phyloP scores from a whole-genome alignment of 768 basidiomycete species.

The Mycena vitilis region DNA sequence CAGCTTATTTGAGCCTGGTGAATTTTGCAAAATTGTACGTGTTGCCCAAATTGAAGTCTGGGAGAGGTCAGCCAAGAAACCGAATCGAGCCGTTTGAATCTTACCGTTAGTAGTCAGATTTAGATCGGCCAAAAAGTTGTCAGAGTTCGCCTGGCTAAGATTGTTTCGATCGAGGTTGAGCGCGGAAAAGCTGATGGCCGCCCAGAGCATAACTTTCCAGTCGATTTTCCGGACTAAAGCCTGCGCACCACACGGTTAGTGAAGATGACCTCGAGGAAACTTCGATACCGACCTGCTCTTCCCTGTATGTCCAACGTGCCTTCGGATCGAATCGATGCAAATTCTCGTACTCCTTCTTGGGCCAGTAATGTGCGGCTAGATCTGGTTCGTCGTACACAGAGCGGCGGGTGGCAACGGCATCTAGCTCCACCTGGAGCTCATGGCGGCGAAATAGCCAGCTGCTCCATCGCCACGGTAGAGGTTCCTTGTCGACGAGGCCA shows the following conservation, averaged over 20 bases:
- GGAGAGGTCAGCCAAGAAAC: background rate
- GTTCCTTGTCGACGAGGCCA: constrained; percentile 51
- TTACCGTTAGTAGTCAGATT: constrained; percentile 60
- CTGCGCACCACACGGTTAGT: constrained; percentile 40
- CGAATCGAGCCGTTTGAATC: background rate
- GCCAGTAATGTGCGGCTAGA: constrained; percentile 60
- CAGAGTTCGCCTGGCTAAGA: constrained; percentile 67
- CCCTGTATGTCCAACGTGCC: constrained; percentile 69
- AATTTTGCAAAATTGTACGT: constrained; percentile 36
- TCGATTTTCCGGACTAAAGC: constrained; percentile 66
- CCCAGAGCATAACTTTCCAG: constrained; percentile 70
- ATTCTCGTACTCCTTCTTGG: constrained; percentile 65
- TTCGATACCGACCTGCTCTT: constrained; percentile 55
- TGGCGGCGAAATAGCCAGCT: constrained; percentile 49
- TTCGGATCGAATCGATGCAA: constrained; percentile 65
- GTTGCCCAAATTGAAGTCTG: constrained; percentile 70
- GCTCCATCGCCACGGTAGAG: constrained; percentile 49
- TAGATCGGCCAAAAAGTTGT: constrained; percentile 68
- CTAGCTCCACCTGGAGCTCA: constrained; percentile 42
- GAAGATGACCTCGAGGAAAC: background rate
- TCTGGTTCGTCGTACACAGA: constrained; percentile 65
- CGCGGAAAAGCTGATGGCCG: constrained; percentile 67
- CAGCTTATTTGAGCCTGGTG: background rate
- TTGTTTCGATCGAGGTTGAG: constrained; percentile 67
- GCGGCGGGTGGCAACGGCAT: constrained; percentile 59